Evolutionary conservation across 2,329 filamentous ascomycete genomes (phyloP).

Genomic region (Curvularia hawaiiensis): DNA sequence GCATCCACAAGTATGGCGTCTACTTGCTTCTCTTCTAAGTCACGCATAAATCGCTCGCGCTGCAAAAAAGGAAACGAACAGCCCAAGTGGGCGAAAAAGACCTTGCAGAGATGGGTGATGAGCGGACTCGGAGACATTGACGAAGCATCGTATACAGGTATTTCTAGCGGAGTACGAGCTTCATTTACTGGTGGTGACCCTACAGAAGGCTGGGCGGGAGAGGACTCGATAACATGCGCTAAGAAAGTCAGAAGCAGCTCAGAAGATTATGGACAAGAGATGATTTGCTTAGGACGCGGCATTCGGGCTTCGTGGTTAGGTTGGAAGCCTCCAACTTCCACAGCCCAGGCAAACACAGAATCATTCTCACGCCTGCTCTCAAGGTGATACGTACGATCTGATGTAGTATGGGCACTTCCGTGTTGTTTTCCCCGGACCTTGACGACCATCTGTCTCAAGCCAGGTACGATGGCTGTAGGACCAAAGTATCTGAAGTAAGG

Average conservation of each 20-base stretch:
- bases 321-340: background rate
- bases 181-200: constrained; percentile 41
- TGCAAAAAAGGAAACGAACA: constrained; percentile 87
- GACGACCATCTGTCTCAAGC: constrained; percentile 91
- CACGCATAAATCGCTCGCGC: constrained; percentile 71
- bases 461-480: constrained; percentile 87
- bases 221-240: constrained; percentile 41
- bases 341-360: background rate
- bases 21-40: constrained; percentile 78
- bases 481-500: constrained; percentile 93
- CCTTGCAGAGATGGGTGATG: constrained; percentile 76
- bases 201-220: constrained; percentile 38
- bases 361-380: background rate
- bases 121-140: constrained; percentile 72
- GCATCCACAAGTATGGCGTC: constrained; percentile 87
- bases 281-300: background rate
- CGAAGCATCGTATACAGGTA: constrained; percentile 79
- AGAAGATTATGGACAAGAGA: background rate
- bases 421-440: constrained; percentile 70
- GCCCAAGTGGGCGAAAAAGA: constrained; percentile 81
- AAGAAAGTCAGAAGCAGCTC: constrained; percentile 6
- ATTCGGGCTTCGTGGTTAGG: background rate
- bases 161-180: constrained; percentile 51
- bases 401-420: constrained; percentile 63
- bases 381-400: constrained; percentile 47